Conservation (phyloP, 768 basidiomycete species). For the Serendipita sp. region DNA sequence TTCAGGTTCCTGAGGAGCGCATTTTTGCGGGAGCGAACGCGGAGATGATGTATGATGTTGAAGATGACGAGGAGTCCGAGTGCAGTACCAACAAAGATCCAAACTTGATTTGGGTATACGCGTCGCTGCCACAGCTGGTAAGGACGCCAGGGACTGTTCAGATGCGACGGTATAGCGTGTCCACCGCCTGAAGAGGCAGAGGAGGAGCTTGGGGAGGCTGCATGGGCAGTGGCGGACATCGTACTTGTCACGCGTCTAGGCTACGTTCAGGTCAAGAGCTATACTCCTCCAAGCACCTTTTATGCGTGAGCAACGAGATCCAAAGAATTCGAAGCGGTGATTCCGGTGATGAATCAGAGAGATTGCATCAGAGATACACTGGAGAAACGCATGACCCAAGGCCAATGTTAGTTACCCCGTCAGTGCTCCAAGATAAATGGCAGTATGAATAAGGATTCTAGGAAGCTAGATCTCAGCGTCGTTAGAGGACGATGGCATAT, state of each 20-base stretch:
- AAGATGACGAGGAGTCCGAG: slow-evolving; percentile 25
- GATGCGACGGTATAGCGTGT: neutral
- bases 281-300: no score
- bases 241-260: neutral
- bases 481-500: no score
- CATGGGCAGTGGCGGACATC: neutral
- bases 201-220: neutral
- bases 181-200: neutral
- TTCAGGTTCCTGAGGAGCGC: neutral
- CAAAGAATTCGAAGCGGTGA: no score
- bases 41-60: slow-evolving; percentile 20
- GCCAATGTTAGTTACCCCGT: no score
- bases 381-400: no score
- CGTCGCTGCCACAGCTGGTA: neutral
- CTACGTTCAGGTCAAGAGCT: no score
- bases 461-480: no score
- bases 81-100: slow-evolving; percentile 23
- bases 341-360: no score
- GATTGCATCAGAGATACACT: no score
- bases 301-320: no score
- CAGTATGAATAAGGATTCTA: no score
- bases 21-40: slow-evolving; percentile 8
- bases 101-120: slow-evolving; percentile 25
- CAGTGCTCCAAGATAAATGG: no score
- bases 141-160: neutral